Base-by-base conservation (phyloP, 345 rosid species). In the Brassica napus region DNA sequence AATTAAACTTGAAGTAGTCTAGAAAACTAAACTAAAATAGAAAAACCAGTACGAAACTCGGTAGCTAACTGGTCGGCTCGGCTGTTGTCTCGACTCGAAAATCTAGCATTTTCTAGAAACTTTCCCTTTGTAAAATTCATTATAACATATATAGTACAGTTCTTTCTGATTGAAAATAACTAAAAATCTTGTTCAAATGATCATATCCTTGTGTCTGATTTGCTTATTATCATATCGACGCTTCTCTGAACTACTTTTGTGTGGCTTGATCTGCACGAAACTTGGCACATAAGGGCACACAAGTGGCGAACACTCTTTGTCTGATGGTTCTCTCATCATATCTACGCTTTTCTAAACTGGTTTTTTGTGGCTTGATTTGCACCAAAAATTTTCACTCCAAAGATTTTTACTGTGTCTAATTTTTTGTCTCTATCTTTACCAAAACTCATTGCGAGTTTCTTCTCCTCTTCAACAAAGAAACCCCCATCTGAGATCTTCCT, bases 221-320 rank as follows among this genome's bases (percentile, higher is more conserved):
- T 16, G 55, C 16, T 47, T 47, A 14, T 47, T 47, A 14, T 47
- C 55, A 14, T 47, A 14, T 15, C 3, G 8, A 52, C 58, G 58
- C 58, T 52, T 52, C 58, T 52, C 23, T 52, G 58, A 52, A 5
- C 21, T 6, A 15, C 23, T 52, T 52, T 1, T 15, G 8, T 5
- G 58, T 52, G 18, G 8, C 62, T 57, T 57, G 32, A 67, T 24
- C n/a, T 67, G 21, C 71, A 42, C 58, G 26, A 7, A 23, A 44
- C 71, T 67, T 14, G 71, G 71, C 6, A 68, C 58, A 24, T 42
- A 68, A 68, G 71, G 8, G 0, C 58, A 42, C 71, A 68, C 34
- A 68, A 66, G 2, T 11, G 70, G 70, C 15, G 16, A 23, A 47
- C 55, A 47, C 55, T 14, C 34, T 6, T 3, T 42, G 30, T 35